Evolutionary conservation across 345 rosid species (phyloP).

Genomic region (Nasturtium officinale): DNA sequence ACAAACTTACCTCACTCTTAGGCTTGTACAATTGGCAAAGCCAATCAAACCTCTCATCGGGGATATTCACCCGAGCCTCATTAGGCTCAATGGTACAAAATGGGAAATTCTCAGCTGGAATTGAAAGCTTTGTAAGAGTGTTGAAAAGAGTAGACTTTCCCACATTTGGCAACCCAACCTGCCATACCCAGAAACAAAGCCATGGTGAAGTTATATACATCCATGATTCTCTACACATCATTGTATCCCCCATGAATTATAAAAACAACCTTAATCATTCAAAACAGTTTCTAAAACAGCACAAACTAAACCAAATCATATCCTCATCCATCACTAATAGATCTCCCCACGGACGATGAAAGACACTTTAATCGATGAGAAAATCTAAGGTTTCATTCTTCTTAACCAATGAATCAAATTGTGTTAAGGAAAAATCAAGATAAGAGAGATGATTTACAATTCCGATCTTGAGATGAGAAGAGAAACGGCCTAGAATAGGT

Average conservation of each 20-base stretch:
- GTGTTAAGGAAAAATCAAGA: background rate
- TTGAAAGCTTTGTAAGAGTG: conserved; percentile 86
- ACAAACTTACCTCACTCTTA: conserved; percentile 67
- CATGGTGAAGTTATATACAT: background rate
- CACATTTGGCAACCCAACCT: conserved; percentile 98
- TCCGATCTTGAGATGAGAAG: conserved; percentile 99
- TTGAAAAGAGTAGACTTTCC: conserved; percentile 98
- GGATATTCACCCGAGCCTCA: conserved; percentile 88
- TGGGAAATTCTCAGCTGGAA: conserved; percentile 98
- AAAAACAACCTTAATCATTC: conserved; percentile 9
- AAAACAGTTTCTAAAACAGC: background rate
- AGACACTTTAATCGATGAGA: conserved; percentile 6
- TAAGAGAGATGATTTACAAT: conserved; percentile 51
- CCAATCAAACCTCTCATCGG: conserved; percentile 96
- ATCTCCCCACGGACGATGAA: background rate
- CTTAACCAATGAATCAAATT: conserved; percentile 7
- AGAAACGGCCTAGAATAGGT: conserved; percentile 95
- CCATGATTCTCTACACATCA: conserved; percentile 10
- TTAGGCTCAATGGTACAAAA: conserved; percentile 98
- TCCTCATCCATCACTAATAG: conserved; percentile 15
- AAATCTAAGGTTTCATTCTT: conserved; percentile 1
- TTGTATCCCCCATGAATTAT: background rate
- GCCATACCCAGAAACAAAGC: conserved; percentile 20
- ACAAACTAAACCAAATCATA: background rate
- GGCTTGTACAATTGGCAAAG: conserved; percentile 84